Percentiles rank a stretch among this genome's conserved stretches.
These are phyloP conservation scores for Microsporum audouinii DNA, from an alignment of 2,329 filamentous ascomycete species.

Conservation along the genomic window DNA sequence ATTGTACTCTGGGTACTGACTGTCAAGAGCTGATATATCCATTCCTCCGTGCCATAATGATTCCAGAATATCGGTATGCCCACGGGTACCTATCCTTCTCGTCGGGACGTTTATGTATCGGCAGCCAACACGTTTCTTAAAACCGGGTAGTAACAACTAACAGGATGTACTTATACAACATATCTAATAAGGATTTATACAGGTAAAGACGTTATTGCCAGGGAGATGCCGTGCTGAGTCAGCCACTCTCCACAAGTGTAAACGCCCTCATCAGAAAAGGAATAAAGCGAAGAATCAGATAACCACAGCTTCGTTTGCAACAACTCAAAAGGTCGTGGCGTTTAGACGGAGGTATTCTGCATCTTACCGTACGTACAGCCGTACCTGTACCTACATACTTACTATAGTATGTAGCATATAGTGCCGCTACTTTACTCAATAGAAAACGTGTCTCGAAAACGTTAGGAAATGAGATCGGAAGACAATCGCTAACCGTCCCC, in stretches of 20 bases:
- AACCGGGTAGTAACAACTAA: too few relatives aligned
- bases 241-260: too few relatives aligned
- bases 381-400: not conserved
- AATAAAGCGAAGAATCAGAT: too few relatives aligned
- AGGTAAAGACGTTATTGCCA: too few relatives aligned
- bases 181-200: too few relatives aligned
- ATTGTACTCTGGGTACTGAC: too few relatives aligned
- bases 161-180: too few relatives aligned
- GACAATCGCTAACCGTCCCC: not conserved
- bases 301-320: too few relatives aligned
- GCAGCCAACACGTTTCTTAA: not conserved
- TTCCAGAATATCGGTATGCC: not conserved
- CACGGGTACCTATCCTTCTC: not conserved
- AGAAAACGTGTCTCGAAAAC: not conserved
- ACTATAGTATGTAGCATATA: too few relatives aligned
- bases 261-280: too few relatives aligned
- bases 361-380: not conserved
- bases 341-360: constrained; percentile 4
- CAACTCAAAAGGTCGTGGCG: not conserved
- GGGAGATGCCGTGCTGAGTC: too few relatives aligned
- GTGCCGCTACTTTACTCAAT: not conserved
- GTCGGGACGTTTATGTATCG: not conserved
- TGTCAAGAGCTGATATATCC: not conserved
- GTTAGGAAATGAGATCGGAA: not conserved
- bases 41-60: not conserved